Evolutionary conservation across 768 basidiomycete genomes (phyloP).

Genomic region (Trametes coccinea): DNA sequence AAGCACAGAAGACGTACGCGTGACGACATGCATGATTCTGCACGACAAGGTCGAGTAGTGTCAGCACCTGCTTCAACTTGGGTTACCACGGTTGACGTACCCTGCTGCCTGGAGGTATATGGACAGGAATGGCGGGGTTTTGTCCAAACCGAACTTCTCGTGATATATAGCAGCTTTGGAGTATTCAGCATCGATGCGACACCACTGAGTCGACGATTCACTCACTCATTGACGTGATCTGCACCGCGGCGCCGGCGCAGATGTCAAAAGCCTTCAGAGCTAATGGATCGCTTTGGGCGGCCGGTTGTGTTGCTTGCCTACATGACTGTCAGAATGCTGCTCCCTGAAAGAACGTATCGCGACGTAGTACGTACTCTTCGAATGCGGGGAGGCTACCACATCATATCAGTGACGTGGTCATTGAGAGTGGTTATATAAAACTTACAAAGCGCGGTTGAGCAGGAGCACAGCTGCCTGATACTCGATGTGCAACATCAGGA

Average conservation of each 20-base stretch:
- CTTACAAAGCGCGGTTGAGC: slow-evolving; percentile 79
- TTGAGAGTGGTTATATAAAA: slow-evolving; percentile 18
- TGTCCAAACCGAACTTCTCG: slow-evolving; percentile 60
- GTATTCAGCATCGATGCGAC: background rate
- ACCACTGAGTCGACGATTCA: background rate
- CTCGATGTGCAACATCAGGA: slow-evolving; percentile 68
- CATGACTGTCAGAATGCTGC: background rate
- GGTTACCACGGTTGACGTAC: slow-evolving; percentile 42
- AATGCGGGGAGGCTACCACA: slow-evolving; percentile 65
- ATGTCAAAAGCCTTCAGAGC: slow-evolving; percentile 73
- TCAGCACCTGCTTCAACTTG: background rate
- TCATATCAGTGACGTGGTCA: slow-evolving; percentile 10
- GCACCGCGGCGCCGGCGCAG: slow-evolving; percentile 71
- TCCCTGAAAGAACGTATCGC: no score
- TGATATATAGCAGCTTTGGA: slow-evolving; percentile 55
- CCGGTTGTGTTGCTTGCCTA: background rate
- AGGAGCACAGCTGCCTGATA: slow-evolving; percentile 78
- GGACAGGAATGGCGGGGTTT: slow-evolving; percentile 64
- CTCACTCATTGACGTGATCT: slow-evolving; percentile 66
- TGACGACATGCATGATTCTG: slow-evolving; percentile 80
- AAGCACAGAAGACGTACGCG: slow-evolving; percentile 45
- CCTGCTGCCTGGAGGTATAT: slow-evolving; percentile 71
- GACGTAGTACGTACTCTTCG: slow-evolving; percentile 50
- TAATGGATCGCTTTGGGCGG: slow-evolving; percentile 36
- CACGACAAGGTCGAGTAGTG: background rate